phyloP scores from a whole-genome alignment of 73 alveolate species.

The Diophrys sp. region DNA sequence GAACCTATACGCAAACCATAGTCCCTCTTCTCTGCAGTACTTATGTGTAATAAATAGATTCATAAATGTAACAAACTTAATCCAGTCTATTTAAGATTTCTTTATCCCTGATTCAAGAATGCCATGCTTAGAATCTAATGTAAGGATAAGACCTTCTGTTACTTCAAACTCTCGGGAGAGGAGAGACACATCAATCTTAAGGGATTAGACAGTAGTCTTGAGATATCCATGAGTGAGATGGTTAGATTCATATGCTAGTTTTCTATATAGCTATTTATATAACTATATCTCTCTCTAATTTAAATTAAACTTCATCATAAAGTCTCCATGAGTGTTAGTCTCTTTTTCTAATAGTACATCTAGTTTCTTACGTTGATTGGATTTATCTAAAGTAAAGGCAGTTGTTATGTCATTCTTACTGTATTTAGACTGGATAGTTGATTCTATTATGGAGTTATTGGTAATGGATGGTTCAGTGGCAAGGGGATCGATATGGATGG shows the following conservation, averaged over 20 bases:
- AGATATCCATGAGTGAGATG: background rate
- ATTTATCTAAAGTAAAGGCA: background rate
- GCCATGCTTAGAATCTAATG: background rate
- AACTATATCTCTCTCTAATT: background rate
- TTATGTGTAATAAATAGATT: background rate
- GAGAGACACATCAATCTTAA: background rate
- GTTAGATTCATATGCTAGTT: background rate
- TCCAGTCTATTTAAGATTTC: slow-evolving; percentile 1
- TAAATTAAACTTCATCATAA: no score
- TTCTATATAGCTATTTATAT: background rate
- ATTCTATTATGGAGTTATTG: no score
- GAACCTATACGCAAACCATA: background rate
- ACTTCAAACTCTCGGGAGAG: background rate
- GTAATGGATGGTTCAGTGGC: no score
- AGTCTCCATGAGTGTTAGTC: background rate
- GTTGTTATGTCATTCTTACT: no score
- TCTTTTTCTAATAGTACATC: background rate
- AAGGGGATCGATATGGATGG: no score
- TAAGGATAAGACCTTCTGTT: background rate
- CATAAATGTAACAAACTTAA: background rate
- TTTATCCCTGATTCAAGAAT: background rate
- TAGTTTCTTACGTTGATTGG: background rate
- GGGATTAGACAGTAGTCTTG: background rate
- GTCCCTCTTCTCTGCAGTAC: background rate
- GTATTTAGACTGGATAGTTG: no score